These are phyloP conservation scores for Pontederia crassipes DNA, from an alignment of 176 grass and related monocot species.

Conservation along the genomic window DNA sequence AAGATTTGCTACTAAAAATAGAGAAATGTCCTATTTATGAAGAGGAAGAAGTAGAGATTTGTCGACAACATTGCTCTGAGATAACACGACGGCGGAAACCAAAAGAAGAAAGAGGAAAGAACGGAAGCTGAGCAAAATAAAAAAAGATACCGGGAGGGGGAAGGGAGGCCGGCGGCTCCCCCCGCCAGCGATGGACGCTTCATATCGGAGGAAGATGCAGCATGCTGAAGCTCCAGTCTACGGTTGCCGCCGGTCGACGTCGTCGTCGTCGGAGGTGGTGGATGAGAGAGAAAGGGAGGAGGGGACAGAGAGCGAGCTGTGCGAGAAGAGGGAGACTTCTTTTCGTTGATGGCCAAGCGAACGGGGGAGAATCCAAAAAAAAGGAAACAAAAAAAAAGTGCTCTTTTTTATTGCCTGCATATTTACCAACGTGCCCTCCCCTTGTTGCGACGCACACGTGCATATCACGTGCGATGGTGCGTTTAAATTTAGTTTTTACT, in stretches of 20 bases:
- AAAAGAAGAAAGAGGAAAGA: not conserved
- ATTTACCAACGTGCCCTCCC: too few relatives aligned
- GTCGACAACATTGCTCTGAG: not conserved
- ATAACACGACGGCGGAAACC: not conserved
- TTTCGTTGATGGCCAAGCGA: not conserved
- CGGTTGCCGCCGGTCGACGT: not conserved
- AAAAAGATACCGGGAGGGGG: not conserved
- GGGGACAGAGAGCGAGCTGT: not conserved
- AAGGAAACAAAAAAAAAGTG: too few relatives aligned
- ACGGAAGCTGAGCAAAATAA: not conserved
- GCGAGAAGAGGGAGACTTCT: not conserved
- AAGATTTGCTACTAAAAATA: too few relatives aligned
- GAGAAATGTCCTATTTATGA: not conserved
- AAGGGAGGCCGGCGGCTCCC: not conserved
- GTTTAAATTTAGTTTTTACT: too few relatives aligned
- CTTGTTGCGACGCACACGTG: too few relatives aligned
- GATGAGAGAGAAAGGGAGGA: not conserved
- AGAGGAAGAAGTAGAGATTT: not conserved
- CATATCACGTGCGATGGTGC: too few relatives aligned
- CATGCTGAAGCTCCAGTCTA: not conserved
- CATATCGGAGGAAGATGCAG: not conserved
- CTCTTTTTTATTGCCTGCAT: too few relatives aligned
- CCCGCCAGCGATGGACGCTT: slow-evolving; percentile 4
- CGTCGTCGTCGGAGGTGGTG: not conserved
- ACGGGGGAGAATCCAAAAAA: not conserved